Evolutionary conservation across 805 yeast species (phyloP), one percentile per base, ranked within the genome.

Genomic region (Candida piceae): DNA sequence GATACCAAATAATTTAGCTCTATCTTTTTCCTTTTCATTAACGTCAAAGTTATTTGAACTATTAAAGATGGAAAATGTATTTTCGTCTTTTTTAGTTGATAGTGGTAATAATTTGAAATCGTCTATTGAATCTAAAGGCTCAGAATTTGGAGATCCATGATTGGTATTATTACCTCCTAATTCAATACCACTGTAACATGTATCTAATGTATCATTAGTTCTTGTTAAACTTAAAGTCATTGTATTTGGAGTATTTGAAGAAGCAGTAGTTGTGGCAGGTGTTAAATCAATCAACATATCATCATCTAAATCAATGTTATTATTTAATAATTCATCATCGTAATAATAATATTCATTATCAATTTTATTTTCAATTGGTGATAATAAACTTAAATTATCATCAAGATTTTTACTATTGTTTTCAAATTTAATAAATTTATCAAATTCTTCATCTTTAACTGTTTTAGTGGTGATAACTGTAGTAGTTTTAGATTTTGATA

Each of bases 151-250:
- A 5, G 26, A 24, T 12, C 13, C 26, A 12, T 12, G 9, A 24
- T 12, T 12, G 12, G 7, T 7, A 24, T 9, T 12, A 12, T 7
- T 24, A 24, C 12, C 12, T 24, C 26, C 26, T 16, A 31, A n/a
- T n/a, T 15, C 22, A 5, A 24, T n/a, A 9, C 23, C 25, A 21
- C 56, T 51, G 16, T 42, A 40, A 23, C 49, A 34, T 16, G 58
- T 46, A 24, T 55, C 59, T 15, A 50, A 25, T 1, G 59, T 54
- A 19, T 55, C 60, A 40, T 53, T 55, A 1, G 60, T 55, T 30
- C 47, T 50, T 11, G 45, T 52, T 19, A 53, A 46, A 12, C 32
- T 29, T 13, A 34, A 23, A 29, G 51, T 41, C 47, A 46, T 44
- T 6, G 48, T 50, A 24, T 46, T 44, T 29, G 52, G 51, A 12